Evolutionary conservation across 768 basidiomycete species (phyloP).

Genomic region (Phaeotremella fagi): DNA sequence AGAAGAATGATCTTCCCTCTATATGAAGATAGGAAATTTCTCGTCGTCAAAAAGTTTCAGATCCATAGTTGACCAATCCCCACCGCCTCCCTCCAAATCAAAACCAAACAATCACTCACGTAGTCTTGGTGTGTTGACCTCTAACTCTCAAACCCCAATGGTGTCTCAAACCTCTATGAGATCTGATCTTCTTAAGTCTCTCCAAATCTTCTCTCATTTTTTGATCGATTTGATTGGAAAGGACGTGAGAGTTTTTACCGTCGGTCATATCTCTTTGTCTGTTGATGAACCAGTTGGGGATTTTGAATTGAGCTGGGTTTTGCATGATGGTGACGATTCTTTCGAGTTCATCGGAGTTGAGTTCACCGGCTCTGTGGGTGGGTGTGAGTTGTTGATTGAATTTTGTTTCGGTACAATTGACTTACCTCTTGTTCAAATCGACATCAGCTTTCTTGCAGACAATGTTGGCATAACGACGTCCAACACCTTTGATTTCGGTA

Average conservation of each 20-base stretch:
- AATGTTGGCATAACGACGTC: slow-evolving; percentile 95
- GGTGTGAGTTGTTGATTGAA: not conserved
- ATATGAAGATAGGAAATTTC: too few species aligned
- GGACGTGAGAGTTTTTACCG: slow-evolving; percentile 91
- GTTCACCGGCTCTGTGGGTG: slow-evolving; percentile 93
- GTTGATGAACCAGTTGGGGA: slow-evolving; percentile 98
- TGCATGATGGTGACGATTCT: slow-evolving; percentile 98
- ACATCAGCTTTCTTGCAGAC: slow-evolving; percentile 99
- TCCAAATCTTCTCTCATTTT: slow-evolving; percentile 98
- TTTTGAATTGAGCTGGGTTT: slow-evolving; percentile 99
- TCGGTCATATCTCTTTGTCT: slow-evolving; percentile 97
- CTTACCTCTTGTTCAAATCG: slow-evolving; percentile 95
- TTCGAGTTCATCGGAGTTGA: slow-evolving; percentile 99
- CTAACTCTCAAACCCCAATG: slow-evolving; percentile 61
- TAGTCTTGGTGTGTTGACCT: slow-evolving; percentile 99
- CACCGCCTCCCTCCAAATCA: too few species aligned
- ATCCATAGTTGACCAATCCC: too few species aligned
- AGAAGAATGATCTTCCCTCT: too few species aligned
- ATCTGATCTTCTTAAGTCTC: slow-evolving; percentile 97
- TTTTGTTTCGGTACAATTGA: slow-evolving; percentile 9
- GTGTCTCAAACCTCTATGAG: slow-evolving; percentile 85
- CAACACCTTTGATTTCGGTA: slow-evolving; percentile 99
- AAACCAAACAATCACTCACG: slow-evolving; percentile 45
- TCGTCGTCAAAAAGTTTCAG: too few species aligned
- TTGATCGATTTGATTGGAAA: slow-evolving; percentile 95